Percentiles rank a stretch among this genome's conserved stretches.
phyloP scores from a whole-genome alignment of 345 rosid species.

The Populus deltoides region DNA sequence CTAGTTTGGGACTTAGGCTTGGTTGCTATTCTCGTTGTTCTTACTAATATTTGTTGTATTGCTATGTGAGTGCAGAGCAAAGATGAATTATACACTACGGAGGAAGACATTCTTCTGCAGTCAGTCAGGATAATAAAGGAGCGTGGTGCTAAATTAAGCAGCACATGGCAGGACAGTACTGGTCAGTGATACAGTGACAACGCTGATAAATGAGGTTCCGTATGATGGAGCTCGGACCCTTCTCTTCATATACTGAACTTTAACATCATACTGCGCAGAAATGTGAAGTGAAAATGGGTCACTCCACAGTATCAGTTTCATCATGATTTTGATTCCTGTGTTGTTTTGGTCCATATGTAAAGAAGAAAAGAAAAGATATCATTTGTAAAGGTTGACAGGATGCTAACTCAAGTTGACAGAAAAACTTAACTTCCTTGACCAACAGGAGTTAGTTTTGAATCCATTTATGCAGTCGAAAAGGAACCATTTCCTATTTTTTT shows the following conservation, averaged over 20 bases:
- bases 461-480: background rate
- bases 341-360: background rate
- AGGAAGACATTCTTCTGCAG: slow-evolving; percentile 73
- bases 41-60: slow-evolving; percentile 1
- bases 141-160: slow-evolving; percentile 68
- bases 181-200: slow-evolving; percentile 16
- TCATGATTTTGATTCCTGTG: background rate
- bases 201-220: background rate
- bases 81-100: slow-evolving; percentile 58
- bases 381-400: background rate
- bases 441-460: background rate
- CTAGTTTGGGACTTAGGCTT: background rate
- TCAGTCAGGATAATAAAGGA: slow-evolving; percentile 60
- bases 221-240: background rate
- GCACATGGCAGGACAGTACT: slow-evolving; percentile 29
- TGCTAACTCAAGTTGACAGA: background rate
- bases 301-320: no score
- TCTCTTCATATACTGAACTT: background rate
- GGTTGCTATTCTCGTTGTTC: background rate
- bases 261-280: background rate
- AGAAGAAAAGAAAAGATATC: no score
- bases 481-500: background rate
- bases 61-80: slow-evolving; percentile 44
- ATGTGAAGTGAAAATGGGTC: background rate
- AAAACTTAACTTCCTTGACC: background rate